Evolutionary conservation across 1,284 basidiomycete genomes (phyloP).

Genomic region (Rhizoctonia solani): DNA sequence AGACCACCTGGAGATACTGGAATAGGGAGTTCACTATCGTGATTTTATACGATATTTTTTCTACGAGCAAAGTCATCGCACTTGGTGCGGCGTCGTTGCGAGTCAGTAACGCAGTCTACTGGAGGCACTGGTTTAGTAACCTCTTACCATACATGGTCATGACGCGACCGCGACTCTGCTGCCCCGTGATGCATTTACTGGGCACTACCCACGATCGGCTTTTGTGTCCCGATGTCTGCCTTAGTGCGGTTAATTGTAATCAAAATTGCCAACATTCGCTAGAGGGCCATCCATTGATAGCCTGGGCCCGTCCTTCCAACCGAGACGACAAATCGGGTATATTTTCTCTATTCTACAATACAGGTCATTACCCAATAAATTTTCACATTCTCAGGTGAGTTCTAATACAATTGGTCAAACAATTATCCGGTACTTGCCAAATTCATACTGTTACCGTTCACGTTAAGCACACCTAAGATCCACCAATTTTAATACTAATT

Average conservation of each 20-base stretch:
- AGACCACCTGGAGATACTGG: not conserved
- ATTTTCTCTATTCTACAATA: too few species aligned
- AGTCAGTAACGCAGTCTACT: constrained; percentile 19
- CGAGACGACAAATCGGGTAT: too few species aligned
- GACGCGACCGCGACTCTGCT: not conserved
- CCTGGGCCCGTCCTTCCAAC: too few species aligned
- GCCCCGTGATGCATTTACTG: not conserved
- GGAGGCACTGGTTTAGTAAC: constrained; percentile 6
- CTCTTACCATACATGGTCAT: constrained; percentile 2
- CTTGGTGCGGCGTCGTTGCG: not conserved
- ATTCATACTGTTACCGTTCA: too few species aligned
- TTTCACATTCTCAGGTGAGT: too few species aligned
- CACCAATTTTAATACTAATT: too few species aligned
- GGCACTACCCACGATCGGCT: constrained; percentile 6
- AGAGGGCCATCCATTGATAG: not conserved
- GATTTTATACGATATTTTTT: not conserved
- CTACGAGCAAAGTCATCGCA: not conserved
- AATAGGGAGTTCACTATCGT: not conserved
- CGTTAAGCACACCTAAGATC: too few species aligned
- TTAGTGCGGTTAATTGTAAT: not conserved
- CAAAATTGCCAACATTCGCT: not conserved
- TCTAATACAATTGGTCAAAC: too few species aligned
- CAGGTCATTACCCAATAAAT: too few species aligned
- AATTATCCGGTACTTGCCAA: too few species aligned
- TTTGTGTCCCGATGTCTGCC: not conserved